A percentile compares a stretch with the other conserved stretches of the same genome.
phyloP scores from a whole-genome alignment of 805 yeast species.

The Nakazawaea anatomiae region DNA sequence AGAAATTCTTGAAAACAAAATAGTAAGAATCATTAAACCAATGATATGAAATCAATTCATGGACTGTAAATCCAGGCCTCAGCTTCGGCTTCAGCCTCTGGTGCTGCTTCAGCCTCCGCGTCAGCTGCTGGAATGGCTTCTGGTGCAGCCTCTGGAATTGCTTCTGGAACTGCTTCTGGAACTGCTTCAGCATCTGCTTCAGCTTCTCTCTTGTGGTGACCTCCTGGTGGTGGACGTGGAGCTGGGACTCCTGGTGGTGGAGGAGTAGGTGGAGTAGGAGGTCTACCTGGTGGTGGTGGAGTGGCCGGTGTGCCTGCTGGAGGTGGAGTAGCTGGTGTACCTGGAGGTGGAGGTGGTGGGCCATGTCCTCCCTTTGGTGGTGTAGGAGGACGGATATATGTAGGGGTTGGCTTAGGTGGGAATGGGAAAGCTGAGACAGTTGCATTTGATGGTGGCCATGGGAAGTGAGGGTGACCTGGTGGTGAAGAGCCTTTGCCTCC shows the following conservation, averaged over 20 bases:
- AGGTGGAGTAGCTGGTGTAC: background rate
- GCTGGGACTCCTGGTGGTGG: background rate
- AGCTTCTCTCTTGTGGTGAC: slow-evolving; percentile 10
- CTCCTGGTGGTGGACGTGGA: background rate
- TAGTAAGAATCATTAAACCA: no score
- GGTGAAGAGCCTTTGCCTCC: background rate
- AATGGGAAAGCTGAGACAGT: background rate
- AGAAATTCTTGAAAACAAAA: no score
- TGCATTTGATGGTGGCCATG: background rate
- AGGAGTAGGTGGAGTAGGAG: background rate
- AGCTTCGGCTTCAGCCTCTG: slow-evolving; percentile 4
- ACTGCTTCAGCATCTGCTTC: slow-evolving; percentile 6
- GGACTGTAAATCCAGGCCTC: slow-evolving; percentile 7
- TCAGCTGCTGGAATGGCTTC: slow-evolving; percentile 1
- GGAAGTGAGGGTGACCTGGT: background rate
- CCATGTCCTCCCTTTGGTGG: background rate
- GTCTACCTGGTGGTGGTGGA: background rate
- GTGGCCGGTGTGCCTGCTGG: background rate
- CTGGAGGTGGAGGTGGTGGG: background rate
- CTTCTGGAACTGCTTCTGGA: slow-evolving; percentile 1
- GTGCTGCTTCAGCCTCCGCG: background rate
- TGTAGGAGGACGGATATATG: background rate
- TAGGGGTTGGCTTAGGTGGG: background rate
- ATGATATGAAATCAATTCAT: background rate
- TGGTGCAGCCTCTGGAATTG: background rate